phyloP scores from a whole-genome alignment of 2,329 filamentous ascomycete genomes.

The Ceratocystis variospora region DNA sequence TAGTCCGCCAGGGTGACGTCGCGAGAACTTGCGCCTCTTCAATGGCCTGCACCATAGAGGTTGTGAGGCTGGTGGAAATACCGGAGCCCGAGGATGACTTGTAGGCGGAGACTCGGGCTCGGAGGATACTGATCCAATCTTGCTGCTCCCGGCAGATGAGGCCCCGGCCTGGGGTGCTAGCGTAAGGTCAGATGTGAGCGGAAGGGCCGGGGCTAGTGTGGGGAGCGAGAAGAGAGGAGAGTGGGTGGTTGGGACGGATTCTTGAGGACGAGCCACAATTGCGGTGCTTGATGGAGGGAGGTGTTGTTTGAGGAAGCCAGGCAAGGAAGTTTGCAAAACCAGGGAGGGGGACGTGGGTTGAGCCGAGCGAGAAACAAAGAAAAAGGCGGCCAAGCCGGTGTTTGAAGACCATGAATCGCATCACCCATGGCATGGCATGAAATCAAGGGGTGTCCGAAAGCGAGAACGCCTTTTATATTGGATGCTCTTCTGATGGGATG shows the following conservation, averaged over 20 bases:
- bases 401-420: background rate
- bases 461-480: background rate
- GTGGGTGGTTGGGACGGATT: background rate
- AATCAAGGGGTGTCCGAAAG: too few relatives aligned
- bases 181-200: background rate
- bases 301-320: background rate
- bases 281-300: background rate
- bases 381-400: background rate
- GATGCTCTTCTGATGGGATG: background rate
- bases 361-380: background rate
- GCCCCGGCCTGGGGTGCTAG: background rate
- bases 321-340: background rate
- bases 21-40: background rate
- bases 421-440: too few relatives aligned
- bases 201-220: background rate
- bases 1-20: background rate
- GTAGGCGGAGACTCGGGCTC: background rate
- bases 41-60: background rate
- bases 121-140: background rate
- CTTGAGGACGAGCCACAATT: background rate
- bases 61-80: background rate
- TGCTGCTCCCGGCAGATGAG: background rate
- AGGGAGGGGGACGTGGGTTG: background rate
- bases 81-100: background rate
- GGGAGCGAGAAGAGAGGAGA: background rate